A percentile compares a stretch with the other conserved stretches of the same genome.
phyloP scores from a whole-genome alignment of 139 green algal species.

The Eudorina sp. region DNA sequence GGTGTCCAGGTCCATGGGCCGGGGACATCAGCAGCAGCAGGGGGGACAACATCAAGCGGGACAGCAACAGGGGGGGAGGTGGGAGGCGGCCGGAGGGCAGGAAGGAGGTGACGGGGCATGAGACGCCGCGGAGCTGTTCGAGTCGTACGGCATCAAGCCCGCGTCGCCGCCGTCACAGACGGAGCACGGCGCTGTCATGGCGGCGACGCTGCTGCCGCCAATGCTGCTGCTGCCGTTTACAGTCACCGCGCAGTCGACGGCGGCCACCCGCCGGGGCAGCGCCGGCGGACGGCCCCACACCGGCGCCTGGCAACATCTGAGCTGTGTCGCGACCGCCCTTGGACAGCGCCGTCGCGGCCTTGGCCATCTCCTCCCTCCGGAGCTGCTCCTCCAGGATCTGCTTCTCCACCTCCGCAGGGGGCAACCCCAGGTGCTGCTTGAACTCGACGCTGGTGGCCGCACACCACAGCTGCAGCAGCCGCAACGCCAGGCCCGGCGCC shows the following conservation, averaged over 20 bases:
- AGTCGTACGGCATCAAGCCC: no score
- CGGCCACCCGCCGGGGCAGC: not conserved
- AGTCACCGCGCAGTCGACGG: no score
- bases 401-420: slow-evolving; percentile 28
- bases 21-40: no score
- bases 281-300: not conserved
- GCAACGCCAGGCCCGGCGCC: slow-evolving; percentile 23
- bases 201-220: no score
- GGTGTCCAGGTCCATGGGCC: no score
- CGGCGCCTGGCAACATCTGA: not conserved
- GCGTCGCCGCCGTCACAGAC: no score
- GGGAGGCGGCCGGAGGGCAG: not conserved
- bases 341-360: not conserved
- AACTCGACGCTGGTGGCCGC: slow-evolving; percentile 27
- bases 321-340: no score
- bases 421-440: slow-evolving; percentile 19
- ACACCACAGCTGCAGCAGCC: slow-evolving; percentile 45
- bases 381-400: not conserved
- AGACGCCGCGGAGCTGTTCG: not conserved
- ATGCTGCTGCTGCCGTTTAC: no score
- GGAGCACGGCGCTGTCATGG: no score
- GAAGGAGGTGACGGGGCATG: not conserved
- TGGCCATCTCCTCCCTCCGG: slow-evolving; percentile 6
- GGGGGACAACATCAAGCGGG: no score
- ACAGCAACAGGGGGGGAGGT: no score